Conservation (phyloP, 2,329 filamentous ascomycete genomes). For the Aspergillus sclerotialis region DNA sequence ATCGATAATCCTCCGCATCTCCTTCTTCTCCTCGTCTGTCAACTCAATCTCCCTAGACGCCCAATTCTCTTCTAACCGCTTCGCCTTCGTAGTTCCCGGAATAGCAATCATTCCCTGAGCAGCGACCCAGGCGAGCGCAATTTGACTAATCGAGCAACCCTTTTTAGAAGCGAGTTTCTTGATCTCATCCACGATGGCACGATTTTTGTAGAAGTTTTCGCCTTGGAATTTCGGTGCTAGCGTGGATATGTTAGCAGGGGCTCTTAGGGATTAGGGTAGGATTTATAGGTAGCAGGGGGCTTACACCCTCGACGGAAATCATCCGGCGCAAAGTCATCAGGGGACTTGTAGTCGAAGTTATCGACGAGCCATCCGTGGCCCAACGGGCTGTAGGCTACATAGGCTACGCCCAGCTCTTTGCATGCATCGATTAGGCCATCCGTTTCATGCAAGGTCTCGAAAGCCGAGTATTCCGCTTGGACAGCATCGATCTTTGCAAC, state of each 20-base stretch:
- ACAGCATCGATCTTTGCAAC: conserved; percentile 43
- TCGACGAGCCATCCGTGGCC: conserved; percentile 45
- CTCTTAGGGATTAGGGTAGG: not conserved
- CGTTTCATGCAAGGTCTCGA: conserved; percentile 37
- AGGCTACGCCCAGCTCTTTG: conserved; percentile 37
- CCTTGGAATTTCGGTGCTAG: conserved; percentile 31
- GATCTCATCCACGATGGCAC: conserved; percentile 35
- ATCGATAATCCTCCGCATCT: conserved; percentile 36
- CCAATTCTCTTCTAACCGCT: conserved; percentile 36
- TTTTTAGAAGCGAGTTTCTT: conserved; percentile 33
- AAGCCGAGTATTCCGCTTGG: conserved; percentile 42
- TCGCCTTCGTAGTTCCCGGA: conserved; percentile 39
- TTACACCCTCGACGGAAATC: conserved; percentile 36
- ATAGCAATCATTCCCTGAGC: conserved; percentile 40
- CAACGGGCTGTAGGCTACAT: conserved; percentile 41
- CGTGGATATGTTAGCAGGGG: not conserved
- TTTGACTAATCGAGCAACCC: conserved; percentile 27
- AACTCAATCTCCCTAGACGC: conserved; percentile 29
- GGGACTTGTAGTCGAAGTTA: conserved; percentile 35
- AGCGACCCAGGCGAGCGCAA: conserved; percentile 36
- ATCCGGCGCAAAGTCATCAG: conserved; percentile 39
- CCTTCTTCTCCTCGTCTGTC: conserved; percentile 30
- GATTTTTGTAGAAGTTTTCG: conserved; percentile 42
- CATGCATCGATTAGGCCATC: conserved; percentile 36
- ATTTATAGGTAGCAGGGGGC: conserved; percentile 6